Percentiles rank a stretch among this genome's conserved stretches.
These are phyloP conservation scores for Rauvolfia tetraphylla DNA, from an alignment of 257 asterid genomes.

Conservation along the genomic window DNA sequence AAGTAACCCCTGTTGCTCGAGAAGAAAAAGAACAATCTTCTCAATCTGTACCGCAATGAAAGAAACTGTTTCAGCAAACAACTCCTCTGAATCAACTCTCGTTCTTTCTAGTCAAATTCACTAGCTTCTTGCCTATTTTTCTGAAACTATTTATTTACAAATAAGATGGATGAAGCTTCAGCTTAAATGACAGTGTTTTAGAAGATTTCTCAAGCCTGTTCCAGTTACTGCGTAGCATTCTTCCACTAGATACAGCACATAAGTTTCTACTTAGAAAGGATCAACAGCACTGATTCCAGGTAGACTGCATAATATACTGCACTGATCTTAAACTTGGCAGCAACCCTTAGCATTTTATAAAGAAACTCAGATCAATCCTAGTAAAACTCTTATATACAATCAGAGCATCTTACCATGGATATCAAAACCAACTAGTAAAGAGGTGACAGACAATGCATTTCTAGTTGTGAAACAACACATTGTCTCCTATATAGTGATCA, in stretches of 20 bases:
- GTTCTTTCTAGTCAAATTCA: neutral
- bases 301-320: neutral
- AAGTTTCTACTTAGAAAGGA: neutral
- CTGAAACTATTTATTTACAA: neutral
- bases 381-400: neutral
- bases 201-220: neutral
- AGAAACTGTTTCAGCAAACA: neutral
- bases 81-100: neutral
- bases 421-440: neutral
- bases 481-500: neutral
- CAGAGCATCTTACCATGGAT: neutral
- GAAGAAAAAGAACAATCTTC: constrained; percentile 81
- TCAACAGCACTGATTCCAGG: neutral
- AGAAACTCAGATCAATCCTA: neutral
- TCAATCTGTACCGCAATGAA: constrained; percentile 62
- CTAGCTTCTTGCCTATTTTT: neutral
- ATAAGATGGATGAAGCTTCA: neutral
- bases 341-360: neutral
- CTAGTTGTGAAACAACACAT: neutral
- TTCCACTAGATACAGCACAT: neutral
- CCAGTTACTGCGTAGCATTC: neutral
- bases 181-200: neutral
- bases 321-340: neutral
- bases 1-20: constrained; percentile 88
- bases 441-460: neutral